Evolutionary conservation across 441 rosid species (phyloP).

Genomic region (Breynia disticha): DNA sequence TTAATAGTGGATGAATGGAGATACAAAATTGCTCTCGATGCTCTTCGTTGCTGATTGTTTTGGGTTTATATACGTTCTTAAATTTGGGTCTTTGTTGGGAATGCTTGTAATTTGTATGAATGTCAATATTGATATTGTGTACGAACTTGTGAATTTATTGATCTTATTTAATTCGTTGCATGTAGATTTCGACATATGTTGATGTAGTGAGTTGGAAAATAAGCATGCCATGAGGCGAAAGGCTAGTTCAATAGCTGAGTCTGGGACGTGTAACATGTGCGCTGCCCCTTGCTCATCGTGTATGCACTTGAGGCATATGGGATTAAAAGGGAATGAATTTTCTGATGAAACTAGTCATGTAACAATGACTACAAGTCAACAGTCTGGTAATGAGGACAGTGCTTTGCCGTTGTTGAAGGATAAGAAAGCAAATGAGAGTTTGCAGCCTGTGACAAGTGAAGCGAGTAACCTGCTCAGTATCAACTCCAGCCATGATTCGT

Average conservation of each 20-base stretch:
- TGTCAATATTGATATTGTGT: no score
- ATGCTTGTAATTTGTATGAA: no score
- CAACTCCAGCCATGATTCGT: slow-evolving; percentile 46
- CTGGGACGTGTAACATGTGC: slow-evolving; percentile 80
- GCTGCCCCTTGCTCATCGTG: slow-evolving; percentile 87
- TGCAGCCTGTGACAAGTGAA: slow-evolving; percentile 44
- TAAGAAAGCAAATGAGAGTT: slow-evolving; percentile 23
- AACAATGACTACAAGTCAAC: slow-evolving; percentile 43
- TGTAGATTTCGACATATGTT: slow-evolving; percentile 30
- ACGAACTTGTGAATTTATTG: background rate
- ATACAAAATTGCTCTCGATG: no score
- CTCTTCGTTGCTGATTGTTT: no score
- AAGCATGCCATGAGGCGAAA: slow-evolving; percentile 37
- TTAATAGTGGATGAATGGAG: no score
- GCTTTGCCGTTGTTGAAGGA: slow-evolving; percentile 18
- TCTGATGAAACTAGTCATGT: slow-evolving; percentile 56
- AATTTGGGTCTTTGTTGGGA: no score
- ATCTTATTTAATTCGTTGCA: slow-evolving; percentile 2
- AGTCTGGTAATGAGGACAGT: slow-evolving; percentile 46
- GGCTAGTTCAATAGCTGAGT: slow-evolving; percentile 38
- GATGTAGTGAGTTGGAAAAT: slow-evolving; percentile 37
- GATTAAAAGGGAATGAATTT: slow-evolving; percentile 44
- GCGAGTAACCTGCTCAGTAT: slow-evolving; percentile 47
- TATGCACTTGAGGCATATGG: slow-evolving; percentile 56
- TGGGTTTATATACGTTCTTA: no score